A percentile compares a stretch with the other conserved stretches of the same genome.
These are phyloP conservation scores for Myxozyma udenii DNA, from an alignment of 805 yeast species.

Conservation along the genomic window DNA sequence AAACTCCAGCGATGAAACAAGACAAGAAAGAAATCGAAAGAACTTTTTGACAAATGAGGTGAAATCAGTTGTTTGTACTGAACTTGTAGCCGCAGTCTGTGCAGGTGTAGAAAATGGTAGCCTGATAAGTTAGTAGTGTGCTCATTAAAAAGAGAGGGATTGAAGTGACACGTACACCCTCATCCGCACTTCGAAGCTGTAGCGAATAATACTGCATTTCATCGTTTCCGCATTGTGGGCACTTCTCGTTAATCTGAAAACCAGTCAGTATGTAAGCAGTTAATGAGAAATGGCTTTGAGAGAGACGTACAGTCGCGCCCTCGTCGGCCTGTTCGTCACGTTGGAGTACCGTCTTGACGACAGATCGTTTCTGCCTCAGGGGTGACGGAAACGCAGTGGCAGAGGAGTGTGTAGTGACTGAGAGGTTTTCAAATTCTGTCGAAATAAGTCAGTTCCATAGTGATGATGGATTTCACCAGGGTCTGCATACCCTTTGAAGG, in stretches of 20 bases:
- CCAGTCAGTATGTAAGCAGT: not conserved
- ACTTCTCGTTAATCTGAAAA: constrained; percentile 77
- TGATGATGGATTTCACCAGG: too few relatives aligned
- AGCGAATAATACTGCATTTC: constrained; percentile 97
- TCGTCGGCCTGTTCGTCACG: constrained; percentile 64
- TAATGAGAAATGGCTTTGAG: not conserved
- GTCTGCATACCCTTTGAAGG: constrained; percentile 42
- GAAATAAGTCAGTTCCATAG: too few relatives aligned
- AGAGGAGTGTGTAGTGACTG: constrained; percentile 82
- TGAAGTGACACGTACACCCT: constrained; percentile 54
- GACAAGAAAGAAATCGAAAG: too few relatives aligned
- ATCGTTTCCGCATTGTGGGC: constrained; percentile 98
- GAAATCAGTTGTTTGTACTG: constrained; percentile 91
- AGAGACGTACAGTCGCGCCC: constrained; percentile 67
- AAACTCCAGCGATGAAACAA: too few relatives aligned
- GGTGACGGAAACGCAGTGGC: constrained; percentile 93
- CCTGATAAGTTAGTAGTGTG: constrained; percentile 36
- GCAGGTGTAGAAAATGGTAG: constrained; percentile 97
- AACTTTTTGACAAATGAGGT: too few relatives aligned
- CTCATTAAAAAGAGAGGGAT: not conserved
- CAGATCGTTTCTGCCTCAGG: constrained; percentile 74
- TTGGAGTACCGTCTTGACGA: constrained; percentile 80
- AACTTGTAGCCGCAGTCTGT: constrained; percentile 87
- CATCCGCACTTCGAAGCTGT: constrained; percentile 97
- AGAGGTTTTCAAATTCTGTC: constrained; percentile 64